phyloP scores from a whole-genome alignment of 2,329 filamentous ascomycete species.

The Colletotrichum tamarilloi region DNA sequence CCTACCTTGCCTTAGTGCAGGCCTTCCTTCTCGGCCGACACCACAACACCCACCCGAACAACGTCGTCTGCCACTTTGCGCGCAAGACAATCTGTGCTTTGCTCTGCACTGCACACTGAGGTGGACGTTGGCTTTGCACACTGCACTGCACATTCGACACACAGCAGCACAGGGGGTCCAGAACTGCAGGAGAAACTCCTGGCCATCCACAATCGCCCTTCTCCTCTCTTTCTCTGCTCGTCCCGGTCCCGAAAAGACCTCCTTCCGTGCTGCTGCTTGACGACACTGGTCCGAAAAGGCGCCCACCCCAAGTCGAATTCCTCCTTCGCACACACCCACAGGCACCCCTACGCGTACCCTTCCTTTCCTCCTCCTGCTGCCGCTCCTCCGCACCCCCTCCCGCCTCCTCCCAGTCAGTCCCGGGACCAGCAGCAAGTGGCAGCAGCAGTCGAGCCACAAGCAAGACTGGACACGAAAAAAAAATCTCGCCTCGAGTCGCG shows the following conservation, averaged over 20 bases:
- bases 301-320: conserved; percentile 12
- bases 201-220: conserved; percentile 16
- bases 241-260: conserved; percentile 25
- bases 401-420: conserved; percentile 3
- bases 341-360: conserved; percentile 31
- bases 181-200: not conserved
- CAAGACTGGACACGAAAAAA: conserved; percentile 9
- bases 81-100: not conserved
- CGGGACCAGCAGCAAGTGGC: conserved; percentile 15
- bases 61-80: not conserved
- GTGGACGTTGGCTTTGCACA: conserved; percentile 12
- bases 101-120: not conserved
- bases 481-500: conserved; percentile 24
- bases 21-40: conserved; percentile 28
- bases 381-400: conserved; percentile 31
- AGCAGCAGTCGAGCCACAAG: conserved; percentile 11
- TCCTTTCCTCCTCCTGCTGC: conserved; percentile 26
- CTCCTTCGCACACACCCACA: conserved; percentile 31
- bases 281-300: conserved; percentile 20
- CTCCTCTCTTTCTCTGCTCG: conserved; percentile 9
- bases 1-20: conserved; percentile 6
- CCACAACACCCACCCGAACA: conserved; percentile 12
- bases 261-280: conserved; percentile 25
- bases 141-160: conserved; percentile 12
- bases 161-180: conserved; percentile 1